These are phyloP conservation scores for Tricholoma saponaceum DNA, from an alignment of 768 basidiomycete genomes.

Conservation along the genomic window DNA sequence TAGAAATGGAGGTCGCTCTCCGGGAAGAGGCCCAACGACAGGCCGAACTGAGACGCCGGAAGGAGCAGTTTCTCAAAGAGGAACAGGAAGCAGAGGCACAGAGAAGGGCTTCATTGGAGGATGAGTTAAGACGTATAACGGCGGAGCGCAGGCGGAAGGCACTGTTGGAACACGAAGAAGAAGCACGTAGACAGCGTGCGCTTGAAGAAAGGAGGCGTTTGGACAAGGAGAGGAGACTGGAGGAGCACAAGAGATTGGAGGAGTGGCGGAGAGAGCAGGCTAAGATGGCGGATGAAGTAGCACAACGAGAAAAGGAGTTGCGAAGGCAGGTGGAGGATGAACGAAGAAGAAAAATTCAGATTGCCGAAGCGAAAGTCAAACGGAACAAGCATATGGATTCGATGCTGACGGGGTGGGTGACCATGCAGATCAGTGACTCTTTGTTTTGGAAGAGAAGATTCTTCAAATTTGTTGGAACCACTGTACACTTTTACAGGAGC, in stretches of 20 bases:
- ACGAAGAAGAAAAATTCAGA: constrained; percentile 43
- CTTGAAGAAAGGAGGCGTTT: constrained; percentile 43
- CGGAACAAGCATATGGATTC: constrained; percentile 29
- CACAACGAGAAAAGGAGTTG: constrained; percentile 39
- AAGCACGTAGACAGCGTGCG: constrained; percentile 39
- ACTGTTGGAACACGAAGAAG: constrained; percentile 38
- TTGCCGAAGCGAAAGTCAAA: constrained; percentile 39
- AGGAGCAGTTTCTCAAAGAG: constrained; percentile 37
- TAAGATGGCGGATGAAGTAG: constrained; percentile 38
- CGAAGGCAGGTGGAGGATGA: constrained; percentile 37
- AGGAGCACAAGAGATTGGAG: constrained; percentile 48
- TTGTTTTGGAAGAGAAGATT: constrained; percentile 64
- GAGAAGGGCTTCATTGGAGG: constrained; percentile 33
- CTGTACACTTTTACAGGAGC: constrained; percentile 46
- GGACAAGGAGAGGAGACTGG: constrained; percentile 44
- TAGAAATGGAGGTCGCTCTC: constrained; percentile 39
- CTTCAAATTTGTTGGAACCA: constrained; percentile 48
- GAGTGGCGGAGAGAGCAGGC: constrained; percentile 50
- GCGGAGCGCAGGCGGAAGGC: constrained; percentile 35
- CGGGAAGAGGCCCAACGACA: constrained; percentile 43
- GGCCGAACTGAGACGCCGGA: constrained; percentile 33
- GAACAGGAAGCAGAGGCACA: constrained; percentile 41
- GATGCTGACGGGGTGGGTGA: constrained; percentile 54
- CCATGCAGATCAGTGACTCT: constrained; percentile 50
- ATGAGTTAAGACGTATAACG: constrained; percentile 34